Percentiles rank a stretch among this genome's conserved stretches.
phyloP scores from a whole-genome alignment of 2,329 filamentous ascomycete species.

The Neopestalotiopsis sp. region DNA sequence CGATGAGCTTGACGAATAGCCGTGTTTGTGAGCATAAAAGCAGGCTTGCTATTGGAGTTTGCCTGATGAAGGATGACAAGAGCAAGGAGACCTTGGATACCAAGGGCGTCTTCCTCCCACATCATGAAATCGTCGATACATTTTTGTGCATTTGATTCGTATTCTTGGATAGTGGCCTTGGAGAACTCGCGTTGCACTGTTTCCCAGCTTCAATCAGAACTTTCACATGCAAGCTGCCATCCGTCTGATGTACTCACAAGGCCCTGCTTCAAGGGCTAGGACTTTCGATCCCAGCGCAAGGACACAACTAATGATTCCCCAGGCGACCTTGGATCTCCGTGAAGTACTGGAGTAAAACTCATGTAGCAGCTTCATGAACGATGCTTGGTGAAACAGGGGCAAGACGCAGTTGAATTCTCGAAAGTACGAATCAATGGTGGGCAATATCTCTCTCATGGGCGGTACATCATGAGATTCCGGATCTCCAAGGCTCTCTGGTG shows the following conservation, averaged over 20 bases:
- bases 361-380: slow-evolving; percentile 43
- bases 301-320: slow-evolving; percentile 47
- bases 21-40: slow-evolving; percentile 44
- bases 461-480: slow-evolving; percentile 26
- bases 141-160: slow-evolving; percentile 44
- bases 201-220: neutral
- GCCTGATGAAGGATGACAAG: slow-evolving; percentile 45
- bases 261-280: slow-evolving; percentile 27
- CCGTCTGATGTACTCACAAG: neutral
- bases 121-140: slow-evolving; percentile 45
- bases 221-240: neutral
- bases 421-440: slow-evolving; percentile 45
- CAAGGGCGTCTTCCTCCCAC: slow-evolving; percentile 42
- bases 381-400: slow-evolving; percentile 43
- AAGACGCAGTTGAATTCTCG: slow-evolving; percentile 37
- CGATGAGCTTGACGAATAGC: slow-evolving; percentile 45
- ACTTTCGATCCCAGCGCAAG: slow-evolving; percentile 42
- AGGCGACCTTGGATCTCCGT: slow-evolving; percentile 34
- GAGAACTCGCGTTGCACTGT: neutral
- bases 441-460: slow-evolving; percentile 40
- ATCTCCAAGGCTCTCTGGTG: neutral
- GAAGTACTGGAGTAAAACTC: slow-evolving; percentile 38
- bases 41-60: slow-evolving; percentile 42
- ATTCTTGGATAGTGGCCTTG: slow-evolving; percentile 31
- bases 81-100: slow-evolving; percentile 45